Evolutionary conservation across 768 basidiomycete genomes (phyloP).

Genomic region (Auricularia auricula-judae): DNA sequence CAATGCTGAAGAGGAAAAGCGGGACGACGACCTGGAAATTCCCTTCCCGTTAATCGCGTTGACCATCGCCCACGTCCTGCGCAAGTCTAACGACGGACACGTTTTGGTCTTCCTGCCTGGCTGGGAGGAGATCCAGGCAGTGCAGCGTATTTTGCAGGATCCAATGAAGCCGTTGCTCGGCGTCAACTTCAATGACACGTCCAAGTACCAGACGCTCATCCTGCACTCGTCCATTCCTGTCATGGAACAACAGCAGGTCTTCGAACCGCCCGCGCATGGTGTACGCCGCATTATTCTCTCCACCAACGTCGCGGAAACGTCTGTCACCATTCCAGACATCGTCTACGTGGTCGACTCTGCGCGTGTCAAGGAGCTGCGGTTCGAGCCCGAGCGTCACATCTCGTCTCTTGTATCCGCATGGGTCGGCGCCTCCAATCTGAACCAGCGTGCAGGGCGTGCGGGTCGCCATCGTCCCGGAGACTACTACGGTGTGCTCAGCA

Average conservation of each 20-base stretch:
- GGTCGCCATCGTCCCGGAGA: constrained; percentile 85
- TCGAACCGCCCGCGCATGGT: constrained; percentile 67
- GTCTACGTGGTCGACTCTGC: constrained; percentile 89
- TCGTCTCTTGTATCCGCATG: constrained; percentile 83
- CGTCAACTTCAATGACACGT: constrained; percentile 47
- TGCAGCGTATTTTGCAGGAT: constrained; percentile 51
- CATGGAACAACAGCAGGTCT: constrained; percentile 80
- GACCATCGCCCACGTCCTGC: constrained; percentile 66
- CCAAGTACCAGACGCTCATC: constrained; percentile 59
- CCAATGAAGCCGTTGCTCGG: constrained; percentile 32
- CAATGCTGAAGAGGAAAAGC: constrained; percentile 2
- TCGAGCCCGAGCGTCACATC: constrained; percentile 81
- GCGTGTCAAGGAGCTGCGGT: constrained; percentile 79
- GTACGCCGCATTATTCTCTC: constrained; percentile 82
- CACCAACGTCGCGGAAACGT: constrained; percentile 94
- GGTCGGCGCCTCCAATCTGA: constrained; percentile 83
- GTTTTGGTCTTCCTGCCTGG: constrained; percentile 88
- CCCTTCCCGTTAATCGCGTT: constrained; percentile 76
- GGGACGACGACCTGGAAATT: constrained; percentile 55
- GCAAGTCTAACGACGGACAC: constrained; percentile 67
- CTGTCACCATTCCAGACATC: constrained; percentile 89
- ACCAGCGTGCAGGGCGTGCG: constrained; percentile 86
- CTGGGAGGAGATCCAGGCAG: constrained; percentile 77
- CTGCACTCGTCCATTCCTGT: constrained; percentile 86
- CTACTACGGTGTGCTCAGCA: constrained; percentile 77